Base-by-base conservation (phyloP, 768 basidiomycete species). In the Tricholoma sp. region DNA sequence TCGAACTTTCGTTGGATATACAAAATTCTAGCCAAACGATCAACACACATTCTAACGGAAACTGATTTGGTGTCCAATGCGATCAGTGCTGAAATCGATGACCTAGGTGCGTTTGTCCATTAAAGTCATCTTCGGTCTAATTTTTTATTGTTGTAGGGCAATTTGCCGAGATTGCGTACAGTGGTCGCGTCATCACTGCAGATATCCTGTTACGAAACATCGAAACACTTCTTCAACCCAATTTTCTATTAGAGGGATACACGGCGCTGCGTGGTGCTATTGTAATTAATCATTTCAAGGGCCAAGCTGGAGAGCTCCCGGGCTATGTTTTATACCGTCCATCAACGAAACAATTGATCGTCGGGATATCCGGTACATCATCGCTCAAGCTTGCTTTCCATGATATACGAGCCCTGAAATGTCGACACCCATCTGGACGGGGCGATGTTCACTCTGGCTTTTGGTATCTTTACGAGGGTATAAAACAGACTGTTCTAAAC, bases 1-100 rank as follows among this genome's bases (percentile, higher is more conserved):
- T 71, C 72, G 45, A 84, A 85, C 65, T 85, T 85, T 61, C 78
- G 84, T 13, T 79, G 73, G 71, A 77, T 84, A 52, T 72, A 76
- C 52, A 76, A 75, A 62, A 49, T 82, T 6, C 61, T 80, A 3
- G 80, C 80, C 9, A 74, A 76, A 7, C 72, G 71, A 58, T 82
- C 83, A 1, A 57, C 68, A 0, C 69, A 76, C 59, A 65, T 66
- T 15, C 73, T 85, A 12, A 74, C 73, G 5, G 60, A 72, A 18
- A 57, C 60, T 24, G 77, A 84, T 57, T 60, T 77, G 20, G 76
- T 71, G 6, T 63, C 77, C 11, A 57, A 64, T 31, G 70, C 70
- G 5, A 55, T 81, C 10, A 66, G 72, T 49, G 41, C 58, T 15
- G 72, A 79, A 57, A 69, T 84, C 20, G 69, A 76, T 50, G 76